Evolutionary conservation across 2,329 filamentous ascomycete species (phyloP), one percentile per base, ranked within the genome.

Genomic region (Colletotrichum paranaense): DNA sequence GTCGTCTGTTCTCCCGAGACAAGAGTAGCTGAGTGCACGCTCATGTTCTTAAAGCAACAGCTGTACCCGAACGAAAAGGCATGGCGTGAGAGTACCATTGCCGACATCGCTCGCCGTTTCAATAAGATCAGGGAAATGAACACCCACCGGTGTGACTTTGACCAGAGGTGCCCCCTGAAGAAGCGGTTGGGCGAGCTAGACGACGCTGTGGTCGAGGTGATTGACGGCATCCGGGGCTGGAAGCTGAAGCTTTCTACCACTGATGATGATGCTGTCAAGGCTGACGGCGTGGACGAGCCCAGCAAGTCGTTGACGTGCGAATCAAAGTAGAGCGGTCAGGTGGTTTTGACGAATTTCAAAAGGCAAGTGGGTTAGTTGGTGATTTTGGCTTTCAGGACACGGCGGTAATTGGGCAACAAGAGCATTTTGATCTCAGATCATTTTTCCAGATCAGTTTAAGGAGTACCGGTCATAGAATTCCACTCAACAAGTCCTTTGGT

Each of bases 11-110:
- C 30, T 12, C 28, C 26, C 14, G 30, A 56, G 19, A 65, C 60
- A 22, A n/a, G 60, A n/a, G 60, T 63, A 5, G 60, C 38, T n/a
- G 60, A 62, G n/a, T 62, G 60, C 42, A 53, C 46, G 12, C 6
- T 24, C n/a, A 63, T 63, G 19, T 53, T 63, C 16, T 19, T n/a
- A 7, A 63, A 63, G 46, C 12, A 30, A 1, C 58, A 62, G 46
- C 46, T 63, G 26, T 63, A 52, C 12, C 60, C 46, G 8, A 53
- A 53, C 16, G 60, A 63, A 42, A 63, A 32, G 46, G 28, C 9
- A 28, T 63, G 60, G 60, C 42, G 28, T 16, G 22, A 53, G 19
- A 6, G 38, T 6, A 22, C 42, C 3, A 53, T 63, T 24, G 6
- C 19, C 9, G 42, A 63, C 11, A 32, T 63, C n/a, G 60, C 14